These are phyloP conservation scores for Paspalum notatum DNA, from an alignment of 176 grass and related monocot genomes.

Conservation along the genomic window DNA sequence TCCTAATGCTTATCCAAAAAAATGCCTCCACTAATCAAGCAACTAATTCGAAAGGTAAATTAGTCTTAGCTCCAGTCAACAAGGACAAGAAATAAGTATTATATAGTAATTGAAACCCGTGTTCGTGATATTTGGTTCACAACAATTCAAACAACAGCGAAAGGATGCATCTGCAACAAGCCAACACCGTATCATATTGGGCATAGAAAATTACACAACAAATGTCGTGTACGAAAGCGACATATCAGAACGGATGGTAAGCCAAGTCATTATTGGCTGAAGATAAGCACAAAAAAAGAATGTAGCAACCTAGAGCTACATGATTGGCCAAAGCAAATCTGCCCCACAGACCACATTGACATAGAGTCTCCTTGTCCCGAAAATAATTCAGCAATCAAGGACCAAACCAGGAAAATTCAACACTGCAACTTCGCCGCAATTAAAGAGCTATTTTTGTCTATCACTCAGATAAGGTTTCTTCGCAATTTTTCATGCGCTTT, in stretches of 20 bases:
- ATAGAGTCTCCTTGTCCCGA: conserved; percentile 30
- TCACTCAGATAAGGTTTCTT: neutral
- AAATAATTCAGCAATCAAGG: conserved; percentile 28
- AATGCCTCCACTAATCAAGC: neutral
- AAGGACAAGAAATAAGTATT: conserved; percentile 17
- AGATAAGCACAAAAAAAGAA: conserved; percentile 40
- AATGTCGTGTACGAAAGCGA: conserved; percentile 35
- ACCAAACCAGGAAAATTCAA: conserved; percentile 33
- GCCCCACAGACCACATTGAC: conserved; percentile 29
- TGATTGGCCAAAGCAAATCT: conserved; percentile 48
- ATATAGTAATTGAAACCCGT: conserved; percentile 35
- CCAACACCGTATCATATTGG: conserved; percentile 30
- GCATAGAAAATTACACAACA: conserved; percentile 45
- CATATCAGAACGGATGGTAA: conserved; percentile 12
- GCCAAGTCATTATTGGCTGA: conserved; percentile 46
- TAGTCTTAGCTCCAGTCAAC: neutral
- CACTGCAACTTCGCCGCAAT: neutral
- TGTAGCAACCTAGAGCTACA: conserved; percentile 29
- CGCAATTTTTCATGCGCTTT: neutral
- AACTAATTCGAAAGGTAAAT: conserved; percentile 26
- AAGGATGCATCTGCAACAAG: conserved; percentile 31
- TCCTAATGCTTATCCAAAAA: conserved; percentile 1
- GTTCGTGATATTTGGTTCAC: conserved; percentile 28
- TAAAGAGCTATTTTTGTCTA: conserved; percentile 13
- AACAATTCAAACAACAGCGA: conserved; percentile 45